Evolutionary conservation across 1,284 basidiomycete species (phyloP).

Genomic region (Agroathelia rolfsii): DNA sequence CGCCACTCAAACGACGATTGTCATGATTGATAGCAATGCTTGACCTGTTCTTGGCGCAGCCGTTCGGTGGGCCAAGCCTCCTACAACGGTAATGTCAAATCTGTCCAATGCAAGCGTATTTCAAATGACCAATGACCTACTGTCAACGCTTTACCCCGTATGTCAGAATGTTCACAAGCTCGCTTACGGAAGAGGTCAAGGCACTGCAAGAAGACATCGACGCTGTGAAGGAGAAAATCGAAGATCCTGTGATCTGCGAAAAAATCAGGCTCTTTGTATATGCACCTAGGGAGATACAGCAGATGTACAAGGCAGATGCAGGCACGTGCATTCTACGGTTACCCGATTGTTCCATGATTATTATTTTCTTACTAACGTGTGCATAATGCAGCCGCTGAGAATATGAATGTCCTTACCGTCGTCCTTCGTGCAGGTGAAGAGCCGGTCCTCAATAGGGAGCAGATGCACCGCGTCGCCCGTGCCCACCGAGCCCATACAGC

Average conservation of each 20-base stretch:
- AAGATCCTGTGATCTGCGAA: constrained; percentile 80
- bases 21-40: constrained; percentile 54
- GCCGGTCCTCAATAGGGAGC: constrained; percentile 62
- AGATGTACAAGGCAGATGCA: constrained; percentile 71
- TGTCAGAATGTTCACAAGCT: constrained; percentile 86
- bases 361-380: constrained; percentile 1
- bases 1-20: too few relatives aligned
- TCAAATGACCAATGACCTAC: background rate
- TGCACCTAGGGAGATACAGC: constrained; percentile 82
- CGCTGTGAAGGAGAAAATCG: constrained; percentile 80
- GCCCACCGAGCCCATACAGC: constrained; percentile 69
- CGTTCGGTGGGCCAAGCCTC: constrained; percentile 89
- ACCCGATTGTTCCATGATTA: background rate
- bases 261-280: constrained; percentile 84
- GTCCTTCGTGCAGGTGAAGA: constrained; percentile 78
- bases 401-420: constrained; percentile 71
- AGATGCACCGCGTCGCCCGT: constrained; percentile 70
- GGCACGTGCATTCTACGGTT: constrained; percentile 36
- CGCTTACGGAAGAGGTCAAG: constrained; percentile 82
- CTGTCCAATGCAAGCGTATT: background rate
- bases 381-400: constrained; percentile 46
- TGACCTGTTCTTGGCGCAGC: constrained; percentile 96
- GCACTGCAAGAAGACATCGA: constrained; percentile 80
- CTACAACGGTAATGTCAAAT: constrained; percentile 58
- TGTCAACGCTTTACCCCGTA: constrained; percentile 2